Percentiles rank a stretch among this genome's conserved stretches.
These are phyloP conservation scores for Fusarium papillatum DNA, from an alignment of 2,329 filamentous ascomycete genomes.

Conservation along the genomic window DNA sequence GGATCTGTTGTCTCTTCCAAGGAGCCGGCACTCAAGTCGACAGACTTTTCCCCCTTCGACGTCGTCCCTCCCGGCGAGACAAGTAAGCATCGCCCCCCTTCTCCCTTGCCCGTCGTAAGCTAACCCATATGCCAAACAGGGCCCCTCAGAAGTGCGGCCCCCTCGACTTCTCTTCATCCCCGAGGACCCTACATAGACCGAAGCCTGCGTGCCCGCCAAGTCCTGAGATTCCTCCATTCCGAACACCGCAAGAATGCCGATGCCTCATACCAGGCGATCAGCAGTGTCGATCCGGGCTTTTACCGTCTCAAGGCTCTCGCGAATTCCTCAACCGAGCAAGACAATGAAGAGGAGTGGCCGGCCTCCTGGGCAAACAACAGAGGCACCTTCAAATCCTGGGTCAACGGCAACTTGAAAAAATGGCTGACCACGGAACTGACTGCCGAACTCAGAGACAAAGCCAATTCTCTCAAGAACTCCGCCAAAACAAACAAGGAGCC, in stretches of 20 bases:
- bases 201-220: not conserved
- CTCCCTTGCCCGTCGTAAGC: not conserved
- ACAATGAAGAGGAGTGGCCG: not conserved
- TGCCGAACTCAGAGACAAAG: not conserved
- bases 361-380: not conserved
- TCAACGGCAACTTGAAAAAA: not conserved
- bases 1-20: not conserved
- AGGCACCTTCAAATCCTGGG: not conserved
- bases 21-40: not conserved
- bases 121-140: not conserved
- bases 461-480: not conserved
- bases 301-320: not conserved
- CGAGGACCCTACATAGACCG: not conserved
- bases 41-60: not conserved
- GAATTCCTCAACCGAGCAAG: not conserved
- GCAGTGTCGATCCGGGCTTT: not conserved
- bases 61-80: not conserved
- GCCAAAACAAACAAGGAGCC: not conserved
- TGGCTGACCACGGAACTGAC: not conserved
- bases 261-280: not conserved
- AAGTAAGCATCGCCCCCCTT: not conserved
- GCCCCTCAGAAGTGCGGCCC: not conserved
- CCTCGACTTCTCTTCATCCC: not conserved
- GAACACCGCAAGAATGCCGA: not conserved
- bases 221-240: not conserved